These are phyloP conservation scores for Pseudonitzschia pungens DNA, from an alignment of 108 stramenopile genomes.

Conservation along the genomic window DNA sequence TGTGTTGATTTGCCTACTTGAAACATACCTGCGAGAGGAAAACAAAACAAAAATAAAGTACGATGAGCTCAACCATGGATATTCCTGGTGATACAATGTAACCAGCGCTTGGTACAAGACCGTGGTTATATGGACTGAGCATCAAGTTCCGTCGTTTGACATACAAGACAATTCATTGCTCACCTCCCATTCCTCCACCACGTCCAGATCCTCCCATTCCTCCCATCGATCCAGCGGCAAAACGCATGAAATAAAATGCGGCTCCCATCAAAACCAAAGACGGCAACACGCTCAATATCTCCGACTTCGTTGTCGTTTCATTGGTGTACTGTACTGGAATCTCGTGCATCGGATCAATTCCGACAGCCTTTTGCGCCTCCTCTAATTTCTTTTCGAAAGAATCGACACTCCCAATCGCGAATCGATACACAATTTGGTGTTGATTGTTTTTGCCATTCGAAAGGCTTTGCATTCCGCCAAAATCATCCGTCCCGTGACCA, in stretches of 20 bases:
- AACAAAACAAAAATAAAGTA: background rate
- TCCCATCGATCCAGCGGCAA: constrained; percentile 67
- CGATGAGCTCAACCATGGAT: background rate
- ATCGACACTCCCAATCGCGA: constrained; percentile 95
- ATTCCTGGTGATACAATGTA: too few relatives aligned
- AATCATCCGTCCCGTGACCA: background rate
- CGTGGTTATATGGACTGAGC: background rate
- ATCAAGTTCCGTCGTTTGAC: background rate
- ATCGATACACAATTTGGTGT: constrained; percentile 73
- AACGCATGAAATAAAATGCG: constrained; percentile 71
- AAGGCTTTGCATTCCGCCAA: background rate
- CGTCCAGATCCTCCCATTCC: constrained; percentile 70
- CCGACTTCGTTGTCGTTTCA: constrained; percentile 80
- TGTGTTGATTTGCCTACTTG: constrained; percentile 75
- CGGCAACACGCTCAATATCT: constrained; percentile 73
- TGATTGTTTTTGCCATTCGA: constrained; percentile 4
- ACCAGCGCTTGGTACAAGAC: too few relatives aligned
- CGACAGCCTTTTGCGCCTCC: constrained; percentile 86
- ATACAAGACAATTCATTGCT: constrained; percentile 3
- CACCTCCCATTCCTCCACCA: constrained; percentile 68
- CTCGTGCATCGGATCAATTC: constrained; percentile 70
- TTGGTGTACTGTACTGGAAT: constrained; percentile 94
- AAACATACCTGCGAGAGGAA: constrained; percentile 47
- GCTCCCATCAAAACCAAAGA: constrained; percentile 80
- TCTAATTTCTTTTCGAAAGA: constrained; percentile 95